A percentile compares a stretch with the other conserved stretches of the same genome.
Evolutionary conservation across 441 rosid species (phyloP).

Genomic region (Breynia disticha): DNA sequence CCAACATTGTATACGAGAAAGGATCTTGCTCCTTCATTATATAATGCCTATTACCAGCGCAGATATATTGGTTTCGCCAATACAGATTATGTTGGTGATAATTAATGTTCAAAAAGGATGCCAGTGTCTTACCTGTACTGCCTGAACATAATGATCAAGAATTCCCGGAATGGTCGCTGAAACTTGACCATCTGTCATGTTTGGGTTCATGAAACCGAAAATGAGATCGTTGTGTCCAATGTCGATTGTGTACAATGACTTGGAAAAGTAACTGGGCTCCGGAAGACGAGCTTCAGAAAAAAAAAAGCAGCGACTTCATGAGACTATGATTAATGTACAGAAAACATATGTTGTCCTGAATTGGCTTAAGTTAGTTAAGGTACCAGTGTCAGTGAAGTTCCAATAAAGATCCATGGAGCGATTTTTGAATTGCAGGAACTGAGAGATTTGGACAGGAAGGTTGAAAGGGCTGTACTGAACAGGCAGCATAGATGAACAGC

Average conservation of each 20-base stretch:
- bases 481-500: constrained; percentile 24
- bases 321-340: background rate
- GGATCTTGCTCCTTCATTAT: constrained; percentile 18
- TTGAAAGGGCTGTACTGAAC: constrained; percentile 17
- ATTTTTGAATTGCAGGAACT: constrained; percentile 27
- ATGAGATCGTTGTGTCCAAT: constrained; percentile 31
- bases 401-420: constrained; percentile 17
- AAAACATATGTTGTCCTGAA: too few species aligned
- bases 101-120: background rate
- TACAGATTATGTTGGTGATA: background rate
- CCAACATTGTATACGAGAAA: constrained; percentile 19
- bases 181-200: constrained; percentile 14
- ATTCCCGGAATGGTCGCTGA: constrained; percentile 22
- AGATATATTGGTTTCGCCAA: too few species aligned
- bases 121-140: constrained; percentile 17
- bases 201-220: constrained; percentile 9
- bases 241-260: constrained; percentile 25
- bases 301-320: background rate
- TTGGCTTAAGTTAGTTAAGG: background rate
- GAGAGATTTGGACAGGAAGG: constrained; percentile 29
- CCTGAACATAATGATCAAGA: constrained; percentile 16
- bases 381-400: background rate
- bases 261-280: background rate
- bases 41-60: constrained; percentile 6
- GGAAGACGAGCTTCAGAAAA: background rate